Conservation (phyloP, 1,284 basidiomycete species). For the Boletus calvinii region DNA sequence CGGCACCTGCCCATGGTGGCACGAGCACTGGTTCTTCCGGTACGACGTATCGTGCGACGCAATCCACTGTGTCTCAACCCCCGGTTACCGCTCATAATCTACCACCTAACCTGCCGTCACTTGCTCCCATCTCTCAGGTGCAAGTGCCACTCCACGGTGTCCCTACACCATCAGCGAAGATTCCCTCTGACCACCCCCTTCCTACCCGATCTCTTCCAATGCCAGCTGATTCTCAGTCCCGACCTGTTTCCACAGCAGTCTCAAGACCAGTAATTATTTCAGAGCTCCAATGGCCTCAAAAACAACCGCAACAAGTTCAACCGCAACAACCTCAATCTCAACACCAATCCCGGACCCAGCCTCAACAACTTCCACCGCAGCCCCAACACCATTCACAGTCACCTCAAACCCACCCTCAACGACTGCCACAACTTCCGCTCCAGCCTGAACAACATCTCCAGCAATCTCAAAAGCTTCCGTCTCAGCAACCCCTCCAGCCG, state of each 20-base stretch:
- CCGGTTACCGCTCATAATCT: constrained; percentile 2
- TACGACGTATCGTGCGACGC: background rate
- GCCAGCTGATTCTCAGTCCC: constrained; percentile 2
- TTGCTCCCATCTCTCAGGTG: constrained; percentile 3
- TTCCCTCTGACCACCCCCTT: background rate
- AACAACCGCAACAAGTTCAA: constrained; percentile 6
- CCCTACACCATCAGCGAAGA: background rate
- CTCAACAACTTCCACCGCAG: constrained; percentile 3
- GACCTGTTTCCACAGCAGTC: background rate
- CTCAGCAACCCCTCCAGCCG: constrained; percentile 4
- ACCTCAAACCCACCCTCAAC: background rate
- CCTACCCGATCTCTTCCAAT: background rate
- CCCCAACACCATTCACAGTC: constrained; percentile 5
- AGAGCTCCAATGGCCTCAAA: background rate
- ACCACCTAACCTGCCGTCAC: constrained; percentile 1
- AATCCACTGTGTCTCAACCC: constrained; percentile 2
- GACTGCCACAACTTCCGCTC: background rate
- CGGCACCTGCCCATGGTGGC: background rate
- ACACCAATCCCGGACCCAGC: background rate
- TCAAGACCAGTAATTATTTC: background rate
- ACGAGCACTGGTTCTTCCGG: constrained; percentile 1
- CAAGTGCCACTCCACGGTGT: constrained; percentile 11
- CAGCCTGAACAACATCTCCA: constrained; percentile 6
- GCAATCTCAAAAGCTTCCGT: background rate
- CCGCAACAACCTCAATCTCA: background rate